These are phyloP conservation scores for Ramaria sp. DNA, from an alignment of 768 basidiomycete genomes.

Conservation along the genomic window DNA sequence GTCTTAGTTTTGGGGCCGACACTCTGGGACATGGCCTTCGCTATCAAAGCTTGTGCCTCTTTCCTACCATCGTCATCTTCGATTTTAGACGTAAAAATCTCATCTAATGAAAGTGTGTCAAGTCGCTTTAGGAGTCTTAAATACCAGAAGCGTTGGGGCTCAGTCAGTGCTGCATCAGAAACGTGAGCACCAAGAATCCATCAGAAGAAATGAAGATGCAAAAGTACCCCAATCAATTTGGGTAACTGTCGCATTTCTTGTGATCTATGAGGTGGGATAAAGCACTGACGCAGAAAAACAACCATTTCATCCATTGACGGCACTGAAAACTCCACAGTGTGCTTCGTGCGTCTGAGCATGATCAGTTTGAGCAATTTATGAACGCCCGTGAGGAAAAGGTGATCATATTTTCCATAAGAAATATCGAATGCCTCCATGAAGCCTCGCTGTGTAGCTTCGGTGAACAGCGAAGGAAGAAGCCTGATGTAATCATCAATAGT, in stretches of 20 bases:
- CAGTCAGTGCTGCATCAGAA: constrained; percentile 29
- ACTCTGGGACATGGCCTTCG: neutral
- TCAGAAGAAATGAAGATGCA: neutral
- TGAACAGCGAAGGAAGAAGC: constrained; percentile 47
- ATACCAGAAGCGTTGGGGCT: constrained; percentile 54
- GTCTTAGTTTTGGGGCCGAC: constrained; percentile 16
- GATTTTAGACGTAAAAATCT: constrained; percentile 32
- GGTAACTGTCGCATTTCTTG: too few relatives aligned
- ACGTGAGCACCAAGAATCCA: neutral
- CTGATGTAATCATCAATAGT: constrained; percentile 10
- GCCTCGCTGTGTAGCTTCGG: constrained; percentile 30
- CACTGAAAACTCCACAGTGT: constrained; percentile 34
- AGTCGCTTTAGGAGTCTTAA: constrained; percentile 43
- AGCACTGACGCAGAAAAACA: constrained; percentile 32
- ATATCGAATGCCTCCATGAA: constrained; percentile 49
- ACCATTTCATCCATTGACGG: constrained; percentile 50
- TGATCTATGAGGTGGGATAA: neutral
- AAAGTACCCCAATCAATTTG: too few relatives aligned
- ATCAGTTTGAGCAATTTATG: constrained; percentile 38
- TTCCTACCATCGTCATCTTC: constrained; percentile 26
- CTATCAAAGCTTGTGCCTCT: constrained; percentile 25
- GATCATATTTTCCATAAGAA: constrained; percentile 37
- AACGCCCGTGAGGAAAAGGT: constrained; percentile 36
- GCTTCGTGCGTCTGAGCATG: constrained; percentile 56
- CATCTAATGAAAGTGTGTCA: constrained; percentile 35